Base-by-base conservation (phyloP, 164 flowering plant genomes). In the Berberis vulgaris region DNA sequence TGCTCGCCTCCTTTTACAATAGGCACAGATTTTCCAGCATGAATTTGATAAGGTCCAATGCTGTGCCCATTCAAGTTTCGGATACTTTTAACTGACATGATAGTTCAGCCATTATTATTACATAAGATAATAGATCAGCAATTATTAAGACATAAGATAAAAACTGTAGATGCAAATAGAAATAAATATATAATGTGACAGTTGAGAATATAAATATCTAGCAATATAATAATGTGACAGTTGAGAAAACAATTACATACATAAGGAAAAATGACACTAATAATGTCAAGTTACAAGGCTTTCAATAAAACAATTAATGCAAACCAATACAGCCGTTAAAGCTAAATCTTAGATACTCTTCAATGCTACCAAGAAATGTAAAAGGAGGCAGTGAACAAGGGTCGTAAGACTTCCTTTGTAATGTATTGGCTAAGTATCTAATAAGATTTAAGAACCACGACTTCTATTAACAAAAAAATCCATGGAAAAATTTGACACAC, bases 1-100 rank as follows among this genome's bases (percentile, higher is more conserved):
- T 94, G 99, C 76, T 91, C 99, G 58, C 99, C 96, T 71, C 97
- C 96, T 79, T 94, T 94, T 41, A 94, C 99, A 71, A 94, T 94
- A 2, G 99, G 99, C 41, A 94, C 99, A 65, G 97, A 91, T 70
- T 94, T 94, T 65, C 94, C 97, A 64, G 97, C 99, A 80, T 94
- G 99, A 47, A 94, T 94, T 68, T 94, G 99, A 75, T 94, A 94
- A 7, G 57, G 82, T 44, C 96, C 96, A 69, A 94, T 89, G 82
- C 99, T 94, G 61, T 91, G 99, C 38, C 99, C 99, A 74, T 94
- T 94, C 81, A 94, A 81, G 78, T 94, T 94, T 65, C 97, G 81
- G 61, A 94, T 86, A 67, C 99, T 91, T 77, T 91, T 94, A 69
- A 94, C 99, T 94, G 89, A 38, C 58, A 55, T n/a, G 39, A 10